Evolutionary conservation across 2,329 filamentous ascomycete species (phyloP), one percentile per base, ranked within the genome.

Genomic region (Hymenoscyphus fructigenus): DNA sequence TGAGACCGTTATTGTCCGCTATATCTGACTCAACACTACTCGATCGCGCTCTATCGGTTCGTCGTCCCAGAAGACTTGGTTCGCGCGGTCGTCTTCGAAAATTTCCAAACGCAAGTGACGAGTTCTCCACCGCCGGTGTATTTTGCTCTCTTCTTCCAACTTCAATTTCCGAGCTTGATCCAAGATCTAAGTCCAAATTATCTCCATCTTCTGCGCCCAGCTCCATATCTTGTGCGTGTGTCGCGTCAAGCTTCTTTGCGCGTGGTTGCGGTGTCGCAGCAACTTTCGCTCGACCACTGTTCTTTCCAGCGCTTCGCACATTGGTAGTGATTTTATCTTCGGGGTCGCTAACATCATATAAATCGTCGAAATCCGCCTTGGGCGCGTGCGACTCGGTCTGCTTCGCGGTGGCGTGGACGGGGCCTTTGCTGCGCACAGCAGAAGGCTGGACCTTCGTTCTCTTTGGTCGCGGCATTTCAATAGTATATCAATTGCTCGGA

Each of bases 11-110:
- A 15, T 66, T 68, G 10, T 74, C 69, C 29, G 69, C 69, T 55
- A 75, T 28, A 60, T 75, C 68, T 15, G 74, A 75, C 14, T 75
- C 74, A 20, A 75, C 61, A 67, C 74, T 75, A 61, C 73, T 75
- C 29, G 73, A 76, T 57, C 71, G 72, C 47, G 66, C 69, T 57
- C 67, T 66, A 41, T 56, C 65, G 62, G 63, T 41, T 36, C 67
- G 63, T 20, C 65, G 69, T 17, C 73, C 73, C 28, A 74, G 66
- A 62, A 73, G 74, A 59, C 72, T 75, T 32, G 67, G 67, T 64
- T 89, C 85, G 55, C 86, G 80, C n/a, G 80, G 78, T 53, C 86
- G 80, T 61, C 86, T 79, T 73, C 79, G 83, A 74, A 89, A 89
- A 4, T 81, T 77, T 26, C 84, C 85, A 64, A 73, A 69, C 57